phyloP scores from a whole-genome alignment of 768 basidiomycete genomes.

The Mycena rebaudengoi region DNA sequence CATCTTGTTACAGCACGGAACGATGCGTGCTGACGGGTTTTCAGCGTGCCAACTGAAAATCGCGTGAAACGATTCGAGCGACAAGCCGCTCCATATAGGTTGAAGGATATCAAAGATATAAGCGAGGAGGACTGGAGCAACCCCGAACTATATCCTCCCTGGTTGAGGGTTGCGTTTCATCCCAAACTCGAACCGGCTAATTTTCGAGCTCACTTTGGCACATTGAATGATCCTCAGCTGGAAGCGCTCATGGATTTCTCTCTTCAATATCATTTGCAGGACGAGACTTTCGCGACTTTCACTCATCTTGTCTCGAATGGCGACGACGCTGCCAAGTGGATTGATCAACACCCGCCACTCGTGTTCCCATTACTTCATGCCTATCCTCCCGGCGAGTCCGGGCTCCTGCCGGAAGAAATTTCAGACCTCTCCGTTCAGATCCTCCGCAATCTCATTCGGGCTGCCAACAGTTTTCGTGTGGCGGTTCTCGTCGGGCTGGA shows the following conservation, averaged over 20 bases:
- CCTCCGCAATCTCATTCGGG: constrained; percentile 58
- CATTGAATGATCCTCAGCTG: constrained; percentile 38
- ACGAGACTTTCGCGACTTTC: constrained; percentile 63
- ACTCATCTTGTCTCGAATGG: constrained; percentile 41
- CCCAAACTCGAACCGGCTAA: constrained; percentile 36
- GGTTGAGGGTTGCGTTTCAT: constrained; percentile 37
- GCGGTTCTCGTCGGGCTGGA: constrained; percentile 68
- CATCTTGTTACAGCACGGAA: background rate
- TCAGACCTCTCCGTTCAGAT: constrained; percentile 42
- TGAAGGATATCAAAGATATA: constrained; percentile 50
- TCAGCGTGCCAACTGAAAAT: constrained; percentile 58
- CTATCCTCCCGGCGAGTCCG: constrained; percentile 52
- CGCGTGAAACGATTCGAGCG: constrained; percentile 57
- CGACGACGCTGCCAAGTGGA: constrained; percentile 45
- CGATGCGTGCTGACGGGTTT: background rate
- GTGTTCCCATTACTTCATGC: constrained; percentile 60
- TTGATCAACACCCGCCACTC: constrained; percentile 62
- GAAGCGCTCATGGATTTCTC: constrained; percentile 50
- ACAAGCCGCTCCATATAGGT: constrained; percentile 48
- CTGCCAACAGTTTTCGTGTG: constrained; percentile 62
- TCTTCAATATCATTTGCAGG: constrained; percentile 60
- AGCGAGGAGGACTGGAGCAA: constrained; percentile 44
- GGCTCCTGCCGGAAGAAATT: constrained; percentile 40
- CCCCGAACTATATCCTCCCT: constrained; percentile 28
- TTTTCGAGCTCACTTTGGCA: constrained; percentile 35